Evolutionary conservation across 176 grass and related monocot species (phyloP), one percentile per base, ranked within the genome.

Genomic region (Zizania latifolia): DNA sequence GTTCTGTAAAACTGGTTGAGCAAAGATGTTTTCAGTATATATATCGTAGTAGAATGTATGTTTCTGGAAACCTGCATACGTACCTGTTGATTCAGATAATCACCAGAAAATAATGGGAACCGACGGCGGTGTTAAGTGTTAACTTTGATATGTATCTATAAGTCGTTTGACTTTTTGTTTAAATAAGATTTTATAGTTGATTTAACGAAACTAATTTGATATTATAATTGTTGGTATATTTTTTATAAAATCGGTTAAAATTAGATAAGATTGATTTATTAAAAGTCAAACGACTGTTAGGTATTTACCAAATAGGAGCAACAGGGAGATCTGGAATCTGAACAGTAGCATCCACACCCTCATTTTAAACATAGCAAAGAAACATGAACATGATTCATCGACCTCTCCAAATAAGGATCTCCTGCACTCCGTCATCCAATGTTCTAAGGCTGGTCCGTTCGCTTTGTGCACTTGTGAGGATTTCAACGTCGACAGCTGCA

Each of bases 401-500:
- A 24, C 38, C 16, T 74, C 68, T 9, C 37, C 19, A 0, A 66
- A 31, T 1, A 86, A 80, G 21, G 75, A 80, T 76, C 70, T 97
- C 39, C 87, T 97, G 35, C 83, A 91, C 23, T 74, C 88, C 37
- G 82, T 97, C 33, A 73, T 97, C 14, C 73, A 93, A 63, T 88
- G 90, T 57, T 71, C 90, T 23, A 65, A 65, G 37, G 8, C 71
- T 5, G 36, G 26, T 1, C 37, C 82, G 23, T 39, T 72, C 10
- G 14, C 24, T 37, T 68, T 80, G 8, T 26, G 50, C 12, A 77
- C 65, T 0, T 5, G 63, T 1, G 86, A 91, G 26, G 83, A 78
- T 37, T 89, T 97, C 45, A 91, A 91, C 0, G 77, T 93, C 4
- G 90, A 93, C 74, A 97, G 93, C 61, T 97, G 94, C 83, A 93